Evolutionary conservation across 352 stramenopile species (phyloP).

Genomic region (Phytophthora sp.): DNA sequence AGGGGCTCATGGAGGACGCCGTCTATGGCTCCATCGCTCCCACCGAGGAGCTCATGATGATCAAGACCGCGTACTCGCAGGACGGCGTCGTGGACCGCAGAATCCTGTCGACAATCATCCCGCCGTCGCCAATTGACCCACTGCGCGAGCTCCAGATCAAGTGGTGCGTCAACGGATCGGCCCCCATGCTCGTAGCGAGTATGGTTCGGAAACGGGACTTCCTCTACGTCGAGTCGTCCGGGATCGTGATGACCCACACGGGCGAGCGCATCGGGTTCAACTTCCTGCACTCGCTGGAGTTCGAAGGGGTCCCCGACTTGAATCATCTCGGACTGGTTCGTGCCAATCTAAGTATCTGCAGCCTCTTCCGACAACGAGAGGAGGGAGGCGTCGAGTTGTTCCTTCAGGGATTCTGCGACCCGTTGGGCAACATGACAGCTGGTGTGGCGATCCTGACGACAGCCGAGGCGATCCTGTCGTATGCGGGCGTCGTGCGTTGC

Average conservation of each 20-base stretch:
- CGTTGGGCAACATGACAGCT: constrained; percentile 35
- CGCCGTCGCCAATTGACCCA: constrained; percentile 40
- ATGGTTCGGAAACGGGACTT: constrained; percentile 59
- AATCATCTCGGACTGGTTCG: constrained; percentile 38
- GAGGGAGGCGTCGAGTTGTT: constrained; percentile 52
- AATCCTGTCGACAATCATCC: constrained; percentile 43
- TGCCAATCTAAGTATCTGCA: constrained; percentile 58
- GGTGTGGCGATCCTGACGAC: constrained; percentile 39
- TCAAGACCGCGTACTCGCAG: constrained; percentile 58
- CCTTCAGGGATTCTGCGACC: constrained; percentile 36
- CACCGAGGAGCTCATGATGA: constrained; percentile 54
- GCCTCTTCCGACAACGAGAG: constrained; percentile 48
- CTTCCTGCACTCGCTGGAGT: constrained; percentile 57
- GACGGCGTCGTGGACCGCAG: constrained; percentile 54
- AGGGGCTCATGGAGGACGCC: constrained; percentile 54
- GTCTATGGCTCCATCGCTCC: constrained; percentile 59
- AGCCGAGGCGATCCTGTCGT: constrained; percentile 37
- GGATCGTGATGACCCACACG: constrained; percentile 41
- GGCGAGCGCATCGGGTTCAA: constrained; percentile 56
- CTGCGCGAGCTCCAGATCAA: constrained; percentile 52
- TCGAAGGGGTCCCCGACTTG: constrained; percentile 45
- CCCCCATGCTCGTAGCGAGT: constrained; percentile 40
- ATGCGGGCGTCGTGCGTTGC: constrained; percentile 33
- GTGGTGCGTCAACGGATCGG: constrained; percentile 55
- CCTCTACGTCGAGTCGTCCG: constrained; percentile 56